These are phyloP conservation scores for Orbilia blumenaviensis DNA, from an alignment of 2,329 filamentous ascomycete genomes.

Conservation along the genomic window DNA sequence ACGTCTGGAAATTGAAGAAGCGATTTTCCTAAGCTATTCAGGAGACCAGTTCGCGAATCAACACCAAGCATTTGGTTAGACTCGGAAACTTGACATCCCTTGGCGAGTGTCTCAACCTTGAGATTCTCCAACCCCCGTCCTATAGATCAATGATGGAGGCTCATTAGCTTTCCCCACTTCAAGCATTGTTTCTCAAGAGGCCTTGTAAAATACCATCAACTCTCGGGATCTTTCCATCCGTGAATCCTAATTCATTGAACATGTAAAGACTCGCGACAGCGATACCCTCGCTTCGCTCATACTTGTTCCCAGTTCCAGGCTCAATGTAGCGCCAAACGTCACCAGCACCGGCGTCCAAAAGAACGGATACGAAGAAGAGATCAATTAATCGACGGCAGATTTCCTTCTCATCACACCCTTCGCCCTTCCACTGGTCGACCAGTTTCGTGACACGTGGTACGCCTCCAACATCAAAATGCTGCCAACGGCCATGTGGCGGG, in stretches of 20 bases:
- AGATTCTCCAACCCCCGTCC: slow-evolving; percentile 72
- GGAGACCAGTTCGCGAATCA: slow-evolving; percentile 74
- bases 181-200: slow-evolving; percentile 75
- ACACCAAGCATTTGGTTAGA: slow-evolving; percentile 65
- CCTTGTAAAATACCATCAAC: slow-evolving; percentile 93
- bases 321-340: slow-evolving; percentile 93
- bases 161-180: slow-evolving; percentile 83
- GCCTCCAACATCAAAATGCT: slow-evolving; percentile 82
- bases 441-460: slow-evolving; percentile 77
- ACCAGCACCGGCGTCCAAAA: slow-evolving; percentile 88
- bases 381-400: slow-evolving; percentile 79
- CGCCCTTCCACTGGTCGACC: slow-evolving; percentile 73
- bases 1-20: slow-evolving; percentile 67
- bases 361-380: slow-evolving; percentile 80
- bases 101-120: slow-evolving; percentile 59
- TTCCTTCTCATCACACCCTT: slow-evolving; percentile 74
- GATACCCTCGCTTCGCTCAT: slow-evolving; percentile 85
- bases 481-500: slow-evolving; percentile 83
- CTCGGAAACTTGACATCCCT: slow-evolving; percentile 63
- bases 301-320: slow-evolving; percentile 82
- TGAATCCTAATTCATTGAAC: slow-evolving; percentile 75
- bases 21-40: slow-evolving; percentile 90
- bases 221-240: slow-evolving; percentile 78
- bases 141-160: slow-evolving; percentile 74
- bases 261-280: slow-evolving; percentile 72